Base-by-base conservation (phyloP, 305 asterid species). In the Rubia occidens region DNA sequence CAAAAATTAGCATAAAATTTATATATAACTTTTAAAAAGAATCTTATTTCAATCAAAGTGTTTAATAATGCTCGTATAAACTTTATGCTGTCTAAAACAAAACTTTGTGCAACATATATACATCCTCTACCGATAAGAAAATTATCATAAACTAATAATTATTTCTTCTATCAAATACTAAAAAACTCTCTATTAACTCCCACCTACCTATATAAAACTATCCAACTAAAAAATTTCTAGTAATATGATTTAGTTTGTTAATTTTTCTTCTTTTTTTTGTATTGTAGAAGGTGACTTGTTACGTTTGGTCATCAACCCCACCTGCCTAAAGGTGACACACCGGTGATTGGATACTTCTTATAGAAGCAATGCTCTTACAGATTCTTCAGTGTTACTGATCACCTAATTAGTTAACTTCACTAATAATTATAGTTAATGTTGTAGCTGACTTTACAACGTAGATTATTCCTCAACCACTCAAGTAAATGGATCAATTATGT, bases 311-410 rank as follows among this genome's bases (percentile, higher is more conserved):
- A 68, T 64, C 68, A 64, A 58, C 60, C 67, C 64, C 45, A 78
- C 51, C 72, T 44, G 71, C 58, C 61, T 60, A 75, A 75, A n/a
- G 76, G 80, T 76, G 62, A 71, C 47, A 32, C 51, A 56, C 74
- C 44, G 51, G n/a, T 61, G 39, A 44, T n/a, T 56, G 56, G 43
- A 40, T 68, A 40, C 75, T 72, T 70, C 45, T 55, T 20, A 67
- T 37, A 13, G 56, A 47, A 67, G 69, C 68, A 73, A 32, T 17
- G 26, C 11, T 60, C 49, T 35, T 13, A 53, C 18, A 17, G 14
- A 18, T 18, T 66, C 24, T 18, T 6, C 39, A 35, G 4, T 5
- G 35, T 20, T 26, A 9, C 14, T 37, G 14, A 35, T 21, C 17
- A 53, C 58, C 58, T 53, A 53, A 53, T 51, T 51, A 32, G 1